Conservation (phyloP, 805 yeast genomes). For the Cyberlindnera meyerae region DNA sequence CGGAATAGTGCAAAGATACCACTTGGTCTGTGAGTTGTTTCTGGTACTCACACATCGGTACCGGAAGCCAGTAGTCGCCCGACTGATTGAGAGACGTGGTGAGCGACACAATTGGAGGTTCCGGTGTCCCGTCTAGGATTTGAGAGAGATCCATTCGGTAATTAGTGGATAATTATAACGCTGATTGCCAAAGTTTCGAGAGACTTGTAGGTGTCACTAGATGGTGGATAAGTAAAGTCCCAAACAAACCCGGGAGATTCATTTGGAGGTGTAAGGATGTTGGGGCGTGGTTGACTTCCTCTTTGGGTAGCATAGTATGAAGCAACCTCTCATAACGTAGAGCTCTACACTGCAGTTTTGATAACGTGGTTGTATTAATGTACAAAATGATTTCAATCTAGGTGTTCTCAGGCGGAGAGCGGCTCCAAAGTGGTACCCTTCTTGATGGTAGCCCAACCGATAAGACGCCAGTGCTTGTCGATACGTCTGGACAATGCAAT, state of each 20-base stretch:
- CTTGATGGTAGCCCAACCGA: slow-evolving; percentile 99
- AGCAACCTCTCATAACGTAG: too few species aligned
- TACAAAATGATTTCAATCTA: slow-evolving; percentile 1
- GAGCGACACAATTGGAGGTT: slow-evolving; percentile 59
- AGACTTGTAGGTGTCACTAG: too few species aligned
- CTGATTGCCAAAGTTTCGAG: too few species aligned
- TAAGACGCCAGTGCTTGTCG: slow-evolving; percentile 99
- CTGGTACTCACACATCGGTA: slow-evolving; percentile 83
- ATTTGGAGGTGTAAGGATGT: background rate
- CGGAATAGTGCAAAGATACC: slow-evolving; percentile 85
- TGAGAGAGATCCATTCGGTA: slow-evolving; percentile 58
- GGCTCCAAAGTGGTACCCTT: slow-evolving; percentile 90
- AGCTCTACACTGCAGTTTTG: background rate
- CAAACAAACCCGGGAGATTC: background rate
- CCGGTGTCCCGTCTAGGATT: slow-evolving; percentile 79
- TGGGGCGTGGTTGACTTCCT: background rate
- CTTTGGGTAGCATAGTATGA: too few species aligned
- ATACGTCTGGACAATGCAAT: slow-evolving; percentile 98
- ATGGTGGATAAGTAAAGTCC: too few species aligned
- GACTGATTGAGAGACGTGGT: slow-evolving; percentile 26
- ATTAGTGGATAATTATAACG: background rate
- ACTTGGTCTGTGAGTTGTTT: slow-evolving; percentile 88
- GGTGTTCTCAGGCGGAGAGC: slow-evolving; percentile 5
- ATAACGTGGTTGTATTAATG: background rate
- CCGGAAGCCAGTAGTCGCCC: slow-evolving; percentile 72